Conservation (phyloP, 1,139 yeast genomes). For the Sugiyamaella paludigena region DNA sequence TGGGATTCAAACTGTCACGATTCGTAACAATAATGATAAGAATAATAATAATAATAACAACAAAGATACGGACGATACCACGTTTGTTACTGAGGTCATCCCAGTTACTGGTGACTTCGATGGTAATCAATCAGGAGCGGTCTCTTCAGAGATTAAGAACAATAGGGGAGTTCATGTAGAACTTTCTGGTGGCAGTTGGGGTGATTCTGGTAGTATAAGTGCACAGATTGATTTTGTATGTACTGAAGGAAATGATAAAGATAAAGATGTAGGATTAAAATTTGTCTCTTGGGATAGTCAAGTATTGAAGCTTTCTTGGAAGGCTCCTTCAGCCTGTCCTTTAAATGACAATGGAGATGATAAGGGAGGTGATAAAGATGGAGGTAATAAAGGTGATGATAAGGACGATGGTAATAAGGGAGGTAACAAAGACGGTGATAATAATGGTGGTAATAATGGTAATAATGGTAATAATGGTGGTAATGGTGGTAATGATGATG, state of each 20-base stretch:
- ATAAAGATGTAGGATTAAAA: constrained; percentile 34
- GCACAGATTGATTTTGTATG: constrained; percentile 58
- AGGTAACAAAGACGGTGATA: constrained; percentile 8
- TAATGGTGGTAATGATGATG: constrained; percentile 14
- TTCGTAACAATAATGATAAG: constrained; percentile 35
- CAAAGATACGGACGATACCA: constrained; percentile 32
- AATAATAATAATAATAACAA: constrained; percentile 27
- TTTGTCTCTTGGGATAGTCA: constrained; percentile 40
- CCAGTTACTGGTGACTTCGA: constrained; percentile 43
- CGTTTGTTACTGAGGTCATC: constrained; percentile 53
- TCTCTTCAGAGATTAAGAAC: constrained; percentile 30
- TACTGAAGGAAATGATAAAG: constrained; percentile 36
- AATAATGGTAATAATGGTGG: constrained; percentile 12
- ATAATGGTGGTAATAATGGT: constrained; percentile 1
- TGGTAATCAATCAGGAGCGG: constrained; percentile 31
- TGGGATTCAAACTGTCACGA: constrained; percentile 49
- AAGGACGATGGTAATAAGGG: constrained; percentile 22
- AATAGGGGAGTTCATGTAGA: constrained; percentile 47
- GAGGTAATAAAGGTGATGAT: constrained; percentile 12
- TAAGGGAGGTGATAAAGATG: constrained; percentile 10
- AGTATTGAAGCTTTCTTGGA: constrained; percentile 36
- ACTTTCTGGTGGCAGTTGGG: constrained; percentile 70
- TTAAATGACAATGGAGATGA: constrained; percentile 30
- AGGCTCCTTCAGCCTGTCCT: constrained; percentile 44
- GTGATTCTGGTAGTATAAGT: constrained; percentile 48